phyloP scores from a whole-genome alignment of 2,329 filamentous ascomycete species.

The Sclerotinia spermophila region DNA sequence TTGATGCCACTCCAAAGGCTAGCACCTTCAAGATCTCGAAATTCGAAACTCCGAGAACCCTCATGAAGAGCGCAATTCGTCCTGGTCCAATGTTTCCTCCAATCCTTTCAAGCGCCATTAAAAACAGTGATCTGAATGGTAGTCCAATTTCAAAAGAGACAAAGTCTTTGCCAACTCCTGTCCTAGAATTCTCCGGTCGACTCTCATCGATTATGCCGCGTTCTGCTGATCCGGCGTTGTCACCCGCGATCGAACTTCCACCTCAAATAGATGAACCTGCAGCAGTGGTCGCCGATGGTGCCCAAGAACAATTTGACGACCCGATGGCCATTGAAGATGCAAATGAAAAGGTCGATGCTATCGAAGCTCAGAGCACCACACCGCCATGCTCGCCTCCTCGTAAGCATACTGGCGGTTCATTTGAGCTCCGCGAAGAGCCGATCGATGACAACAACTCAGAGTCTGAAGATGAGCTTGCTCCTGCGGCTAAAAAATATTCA shows the following conservation, averaged over 20 bases:
- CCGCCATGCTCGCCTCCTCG: conserved; percentile 29
- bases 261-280: conserved; percentile 23
- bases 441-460: conserved; percentile 49
- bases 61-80: conserved; percentile 30
- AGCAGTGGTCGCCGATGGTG: conserved; percentile 2
- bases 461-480: conserved; percentile 51
- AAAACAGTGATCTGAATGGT: conserved; percentile 7
- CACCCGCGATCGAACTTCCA: conserved; percentile 11
- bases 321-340: conserved; percentile 24
- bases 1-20: conserved; percentile 32
- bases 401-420: conserved; percentile 30
- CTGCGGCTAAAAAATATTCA: conserved; percentile 33
- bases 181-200: conserved; percentile 38
- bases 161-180: conserved; percentile 9
- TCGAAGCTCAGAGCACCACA: conserved; percentile 25
- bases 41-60: conserved; percentile 34
- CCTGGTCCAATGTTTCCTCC: conserved; percentile 28
- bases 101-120: conserved; percentile 22
- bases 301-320: conserved; percentile 18
- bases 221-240: conserved; percentile 33
- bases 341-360: conserved; percentile 20
- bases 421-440: conserved; percentile 48
- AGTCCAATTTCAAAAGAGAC: conserved; percentile 5
- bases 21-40: conserved; percentile 35
- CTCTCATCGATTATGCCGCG: conserved; percentile 42